Conservation (phyloP, 2,329 filamentous ascomycete genomes). For the Fusarium secorum region DNA sequence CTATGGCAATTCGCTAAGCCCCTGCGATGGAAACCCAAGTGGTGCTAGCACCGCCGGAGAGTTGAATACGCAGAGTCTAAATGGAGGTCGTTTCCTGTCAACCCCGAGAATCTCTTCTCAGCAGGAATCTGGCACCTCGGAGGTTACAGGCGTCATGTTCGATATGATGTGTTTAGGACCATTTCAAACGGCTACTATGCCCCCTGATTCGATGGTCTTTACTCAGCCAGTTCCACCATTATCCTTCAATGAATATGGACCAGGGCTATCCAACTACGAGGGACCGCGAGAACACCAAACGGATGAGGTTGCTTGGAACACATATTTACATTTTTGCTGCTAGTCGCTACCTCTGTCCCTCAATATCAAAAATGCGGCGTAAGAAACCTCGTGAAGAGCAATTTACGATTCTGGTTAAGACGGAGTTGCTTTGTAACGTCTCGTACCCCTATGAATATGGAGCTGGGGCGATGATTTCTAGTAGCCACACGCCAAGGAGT, state of each 20-base stretch:
- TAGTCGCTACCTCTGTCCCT: background rate
- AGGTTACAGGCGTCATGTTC: background rate
- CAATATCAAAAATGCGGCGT: background rate
- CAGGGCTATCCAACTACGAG: background rate
- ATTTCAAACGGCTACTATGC: background rate
- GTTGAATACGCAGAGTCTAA: background rate
- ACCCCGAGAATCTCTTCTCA: background rate
- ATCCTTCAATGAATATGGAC: background rate
- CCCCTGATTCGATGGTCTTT: background rate
- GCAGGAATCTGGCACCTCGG: background rate
- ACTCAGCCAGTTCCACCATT: background rate
- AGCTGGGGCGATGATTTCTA: background rate
- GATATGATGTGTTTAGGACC: background rate
- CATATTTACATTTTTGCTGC: background rate
- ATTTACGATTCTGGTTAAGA: background rate
- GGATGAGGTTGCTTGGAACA: background rate
- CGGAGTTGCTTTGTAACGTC: background rate
- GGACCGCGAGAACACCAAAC: background rate
- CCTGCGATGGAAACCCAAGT: background rate
- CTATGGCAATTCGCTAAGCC: background rate
- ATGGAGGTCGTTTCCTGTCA: background rate
- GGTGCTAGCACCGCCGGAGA: background rate
- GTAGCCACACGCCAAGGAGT: background rate
- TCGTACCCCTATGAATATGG: background rate
- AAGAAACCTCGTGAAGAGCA: background rate